These are phyloP conservation scores for Phytopythium vexans DNA, from an alignment of 352 stramenopile species.

Conservation along the genomic window DNA sequence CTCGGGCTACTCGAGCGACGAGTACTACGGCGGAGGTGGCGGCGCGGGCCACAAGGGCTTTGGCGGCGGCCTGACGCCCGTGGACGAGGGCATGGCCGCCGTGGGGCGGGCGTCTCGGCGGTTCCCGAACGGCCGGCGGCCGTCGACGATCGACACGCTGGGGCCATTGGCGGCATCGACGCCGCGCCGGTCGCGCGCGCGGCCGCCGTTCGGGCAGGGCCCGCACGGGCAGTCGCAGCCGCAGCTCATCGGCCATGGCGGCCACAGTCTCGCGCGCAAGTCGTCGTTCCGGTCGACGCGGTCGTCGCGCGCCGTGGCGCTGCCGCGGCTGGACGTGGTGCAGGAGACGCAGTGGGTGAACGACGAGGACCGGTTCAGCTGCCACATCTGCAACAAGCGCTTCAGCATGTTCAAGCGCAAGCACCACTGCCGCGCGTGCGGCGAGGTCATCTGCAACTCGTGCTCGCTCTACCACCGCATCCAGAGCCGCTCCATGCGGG, in stretches of 20 bases:
- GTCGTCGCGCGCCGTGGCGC: constrained; percentile 66
- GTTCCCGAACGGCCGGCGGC: constrained; percentile 42
- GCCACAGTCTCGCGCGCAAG: constrained; percentile 49
- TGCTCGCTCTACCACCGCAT: constrained; percentile 84
- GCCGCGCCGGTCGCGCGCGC: not conserved
- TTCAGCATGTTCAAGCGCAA: constrained; percentile 89
- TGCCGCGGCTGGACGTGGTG: constrained; percentile 72
- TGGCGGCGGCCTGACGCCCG: not conserved
- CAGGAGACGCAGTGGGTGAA: constrained; percentile 85
- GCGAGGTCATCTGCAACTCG: constrained; percentile 84
- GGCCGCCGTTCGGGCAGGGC: not conserved
- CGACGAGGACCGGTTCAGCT: constrained; percentile 82
- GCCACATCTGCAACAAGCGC: constrained; percentile 87
- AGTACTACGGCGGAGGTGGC: constrained; percentile 16
- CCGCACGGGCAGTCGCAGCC: constrained; percentile 13
- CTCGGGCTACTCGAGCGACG: constrained; percentile 69
- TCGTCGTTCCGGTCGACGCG: constrained; percentile 74
- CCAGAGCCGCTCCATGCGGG: constrained; percentile 80
- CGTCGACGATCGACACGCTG: constrained; percentile 38
- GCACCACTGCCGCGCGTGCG: constrained; percentile 82
- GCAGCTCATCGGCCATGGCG: constrained; percentile 23
- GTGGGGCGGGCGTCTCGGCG: constrained; percentile 25
- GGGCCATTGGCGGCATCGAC: constrained; percentile 9
- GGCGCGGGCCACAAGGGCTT: constrained; percentile 2
- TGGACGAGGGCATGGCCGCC: not conserved